Conservation (phyloP, 805 yeast species). For the Myxozyma nipponensis region DNA sequence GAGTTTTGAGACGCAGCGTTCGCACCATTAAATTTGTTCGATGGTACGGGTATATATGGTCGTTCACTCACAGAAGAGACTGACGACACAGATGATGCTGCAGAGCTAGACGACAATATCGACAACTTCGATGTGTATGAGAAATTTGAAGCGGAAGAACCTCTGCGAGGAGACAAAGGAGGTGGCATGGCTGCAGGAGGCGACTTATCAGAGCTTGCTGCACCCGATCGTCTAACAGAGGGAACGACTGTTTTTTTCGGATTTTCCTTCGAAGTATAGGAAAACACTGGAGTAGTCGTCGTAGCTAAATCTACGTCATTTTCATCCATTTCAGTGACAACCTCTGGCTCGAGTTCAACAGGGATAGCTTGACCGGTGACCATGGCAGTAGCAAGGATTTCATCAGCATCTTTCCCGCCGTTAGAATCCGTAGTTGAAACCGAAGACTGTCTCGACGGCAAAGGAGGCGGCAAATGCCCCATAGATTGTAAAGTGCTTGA, state of each 20-base stretch:
- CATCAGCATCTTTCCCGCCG: constrained; percentile 1
- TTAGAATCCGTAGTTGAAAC: constrained; percentile 1
- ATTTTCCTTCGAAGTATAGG: constrained; percentile 15
- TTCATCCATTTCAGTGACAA: not conserved
- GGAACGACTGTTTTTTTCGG: constrained; percentile 5
- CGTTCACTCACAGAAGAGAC: constrained; percentile 10
- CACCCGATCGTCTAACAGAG: constrained; percentile 3
- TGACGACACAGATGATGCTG: constrained; percentile 3
- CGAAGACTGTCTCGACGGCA: constrained; percentile 18
- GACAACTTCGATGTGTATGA: constrained; percentile 7
- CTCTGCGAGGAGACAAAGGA: not conserved
- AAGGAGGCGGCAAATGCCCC: constrained; percentile 25
- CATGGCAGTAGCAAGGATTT: not conserved
- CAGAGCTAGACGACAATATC: not conserved
- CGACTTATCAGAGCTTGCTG: not conserved
- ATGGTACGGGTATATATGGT: constrained; percentile 21
- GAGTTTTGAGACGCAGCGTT: constrained; percentile 4
- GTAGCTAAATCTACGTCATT: not conserved
- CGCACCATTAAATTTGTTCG: constrained; percentile 6
- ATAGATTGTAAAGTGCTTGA: constrained; percentile 8
- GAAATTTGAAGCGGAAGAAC: constrained; percentile 1
- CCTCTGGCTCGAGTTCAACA: not conserved
- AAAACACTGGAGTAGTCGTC: constrained; percentile 2
- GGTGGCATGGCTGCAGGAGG: not conserved
- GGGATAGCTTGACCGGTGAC: not conserved